Conservation (phyloP, 208 protist genomes). For the Wallacemonas sp. region DNA sequence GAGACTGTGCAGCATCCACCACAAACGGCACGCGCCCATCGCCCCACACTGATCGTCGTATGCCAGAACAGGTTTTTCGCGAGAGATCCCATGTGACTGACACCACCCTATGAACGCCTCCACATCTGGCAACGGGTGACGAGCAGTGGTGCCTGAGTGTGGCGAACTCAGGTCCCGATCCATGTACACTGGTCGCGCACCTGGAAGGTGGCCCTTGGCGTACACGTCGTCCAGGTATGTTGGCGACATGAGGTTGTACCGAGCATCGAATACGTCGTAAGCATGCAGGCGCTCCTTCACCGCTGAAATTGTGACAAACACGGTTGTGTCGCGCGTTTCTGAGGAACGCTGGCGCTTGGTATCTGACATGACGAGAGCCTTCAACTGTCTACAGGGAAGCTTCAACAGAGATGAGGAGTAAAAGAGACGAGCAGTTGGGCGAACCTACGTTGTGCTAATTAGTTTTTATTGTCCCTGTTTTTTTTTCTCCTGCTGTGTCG, state of each 20-base stretch:
- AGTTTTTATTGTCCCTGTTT: no score
- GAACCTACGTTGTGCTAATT: no score
- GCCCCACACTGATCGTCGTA: conserved; percentile 84
- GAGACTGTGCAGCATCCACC: conserved; percentile 86
- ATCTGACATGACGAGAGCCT: not conserved
- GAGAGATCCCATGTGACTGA: conserved; percentile 38
- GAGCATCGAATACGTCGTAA: conserved; percentile 74
- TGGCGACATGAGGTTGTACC: conserved; percentile 49
- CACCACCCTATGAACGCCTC: conserved; percentile 68
- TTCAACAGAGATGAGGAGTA: not conserved
- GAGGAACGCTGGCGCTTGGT: conserved; percentile 4
- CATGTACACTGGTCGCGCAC: conserved; percentile 52
- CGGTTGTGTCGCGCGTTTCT: conserved; percentile 21
- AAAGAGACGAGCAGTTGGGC: not conserved
- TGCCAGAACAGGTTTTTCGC: conserved; percentile 57
- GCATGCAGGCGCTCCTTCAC: conserved; percentile 38
- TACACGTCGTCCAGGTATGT: conserved; percentile 42
- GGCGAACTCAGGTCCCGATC: conserved; percentile 51
- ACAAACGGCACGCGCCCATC: conserved; percentile 76
- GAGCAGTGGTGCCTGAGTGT: conserved; percentile 25
- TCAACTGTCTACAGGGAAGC: not conserved
- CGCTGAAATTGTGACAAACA: conserved; percentile 55
- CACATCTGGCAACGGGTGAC: conserved; percentile 61
- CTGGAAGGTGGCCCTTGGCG: conserved; percentile 44
- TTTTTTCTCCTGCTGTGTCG: no score